Conservation (phyloP, 306 rosid species). For the Mucuna pruriens region DNA sequence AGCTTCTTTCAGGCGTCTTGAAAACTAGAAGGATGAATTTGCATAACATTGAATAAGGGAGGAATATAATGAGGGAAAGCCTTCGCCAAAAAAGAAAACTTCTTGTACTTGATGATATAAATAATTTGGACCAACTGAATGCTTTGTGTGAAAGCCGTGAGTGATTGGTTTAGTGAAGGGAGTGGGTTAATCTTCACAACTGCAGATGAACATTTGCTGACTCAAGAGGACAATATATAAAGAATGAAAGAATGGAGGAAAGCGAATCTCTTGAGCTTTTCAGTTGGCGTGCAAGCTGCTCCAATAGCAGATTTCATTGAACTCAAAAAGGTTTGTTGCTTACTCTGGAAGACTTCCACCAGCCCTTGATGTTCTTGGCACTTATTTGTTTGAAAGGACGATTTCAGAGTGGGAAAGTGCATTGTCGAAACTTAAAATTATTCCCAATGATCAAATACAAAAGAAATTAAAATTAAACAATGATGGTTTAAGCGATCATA, state of each 20-base stretch:
- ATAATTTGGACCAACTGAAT: background rate
- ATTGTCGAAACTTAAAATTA: background rate
- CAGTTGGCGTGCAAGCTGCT: background rate
- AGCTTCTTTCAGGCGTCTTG: background rate
- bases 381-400: background rate
- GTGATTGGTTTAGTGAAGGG: slow-evolving; percentile 8
- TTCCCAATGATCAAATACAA: slow-evolving; percentile 9
- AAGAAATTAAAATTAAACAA: background rate
- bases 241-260: slow-evolving; percentile 1
- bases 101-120: background rate
- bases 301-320: background rate
- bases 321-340: background rate
- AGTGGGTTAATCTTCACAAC: background rate
- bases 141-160: background rate
- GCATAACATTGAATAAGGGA: background rate
- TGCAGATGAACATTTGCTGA: background rate
- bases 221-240: background rate
- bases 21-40: slow-evolving; percentile 7
- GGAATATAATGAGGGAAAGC: background rate
- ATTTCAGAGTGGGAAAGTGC: background rate
- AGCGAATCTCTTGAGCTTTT: slow-evolving; percentile 7
- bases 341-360: slow-evolving; percentile 1
- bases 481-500: background rate
- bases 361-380: slow-evolving; percentile 11
- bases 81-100: background rate